phyloP scores from a whole-genome alignment of 2,329 filamentous ascomycete genomes.

The Plenodomus tracheiphilus region DNA sequence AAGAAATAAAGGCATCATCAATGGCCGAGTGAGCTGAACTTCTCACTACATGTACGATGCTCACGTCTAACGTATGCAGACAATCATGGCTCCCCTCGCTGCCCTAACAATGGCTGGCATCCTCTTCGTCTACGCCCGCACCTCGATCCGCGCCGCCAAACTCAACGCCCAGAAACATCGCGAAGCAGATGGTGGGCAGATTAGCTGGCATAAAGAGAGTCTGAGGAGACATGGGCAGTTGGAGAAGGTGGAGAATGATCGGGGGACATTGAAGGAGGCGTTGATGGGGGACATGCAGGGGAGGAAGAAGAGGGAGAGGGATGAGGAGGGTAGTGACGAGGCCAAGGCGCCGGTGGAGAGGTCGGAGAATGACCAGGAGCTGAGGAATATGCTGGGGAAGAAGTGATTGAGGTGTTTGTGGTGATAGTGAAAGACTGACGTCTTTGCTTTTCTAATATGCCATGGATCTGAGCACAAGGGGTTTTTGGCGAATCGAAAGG shows the following conservation, averaged over 20 bases:
- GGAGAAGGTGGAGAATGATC: slow-evolving; percentile 48
- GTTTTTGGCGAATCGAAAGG: no score
- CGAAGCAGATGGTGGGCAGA: slow-evolving; percentile 61
- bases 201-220: slow-evolving; percentile 59
- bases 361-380: slow-evolving; percentile 43
- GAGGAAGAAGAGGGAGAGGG: slow-evolving; percentile 32
- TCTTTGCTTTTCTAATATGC: no score
- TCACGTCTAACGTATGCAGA: slow-evolving; percentile 39
- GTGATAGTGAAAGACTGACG: no score
- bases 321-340: slow-evolving; percentile 23
- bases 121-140: slow-evolving; percentile 65
- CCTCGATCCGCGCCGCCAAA: slow-evolving; percentile 68
- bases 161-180: slow-evolving; percentile 64
- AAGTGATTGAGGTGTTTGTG: slow-evolving; percentile 10
- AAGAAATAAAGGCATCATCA: slow-evolving; percentile 38
- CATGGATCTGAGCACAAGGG: no score
- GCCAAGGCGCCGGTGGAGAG: slow-evolving; percentile 33
- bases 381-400: slow-evolving; percentile 45
- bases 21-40: slow-evolving; percentile 34
- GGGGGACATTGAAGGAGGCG: slow-evolving; percentile 37
- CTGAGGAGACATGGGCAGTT: slow-evolving; percentile 56
- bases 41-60: background rate
- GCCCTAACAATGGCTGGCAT: slow-evolving; percentile 64
- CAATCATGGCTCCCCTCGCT: slow-evolving; percentile 63
- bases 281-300: slow-evolving; percentile 34